These are phyloP conservation scores for Rhizomucor miehei DNA, from an alignment of 371 early-diverging fungal species.

Conservation along the genomic window DNA sequence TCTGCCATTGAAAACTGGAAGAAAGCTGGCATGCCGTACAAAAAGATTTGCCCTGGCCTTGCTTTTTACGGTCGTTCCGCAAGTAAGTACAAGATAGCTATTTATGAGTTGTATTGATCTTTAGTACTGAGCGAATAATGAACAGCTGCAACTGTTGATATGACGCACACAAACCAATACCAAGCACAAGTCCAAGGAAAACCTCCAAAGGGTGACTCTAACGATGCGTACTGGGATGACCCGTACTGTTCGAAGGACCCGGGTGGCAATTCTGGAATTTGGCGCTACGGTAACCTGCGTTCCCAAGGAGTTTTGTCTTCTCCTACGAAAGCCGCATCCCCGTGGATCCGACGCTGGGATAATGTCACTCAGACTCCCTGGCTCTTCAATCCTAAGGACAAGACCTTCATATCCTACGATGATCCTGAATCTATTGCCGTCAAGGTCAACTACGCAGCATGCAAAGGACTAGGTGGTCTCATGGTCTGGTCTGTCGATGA, in stretches of 20 bases:
- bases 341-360: slow-evolving; percentile 68
- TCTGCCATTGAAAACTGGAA: slow-evolving; percentile 57
- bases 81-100: slow-evolving; percentile 21
- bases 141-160: slow-evolving; percentile 16
- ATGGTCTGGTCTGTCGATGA: slow-evolving; percentile 60
- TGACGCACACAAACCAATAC: slow-evolving; percentile 31
- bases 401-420: slow-evolving; percentile 63
- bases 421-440: slow-evolving; percentile 52
- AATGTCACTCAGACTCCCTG: slow-evolving; percentile 59
- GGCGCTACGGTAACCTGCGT: slow-evolving; percentile 66
- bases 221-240: slow-evolving; percentile 56
- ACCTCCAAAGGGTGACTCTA: slow-evolving; percentile 45
- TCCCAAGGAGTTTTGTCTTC: slow-evolving; percentile 56
- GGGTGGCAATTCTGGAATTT: slow-evolving; percentile 51
- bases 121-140: neutral
- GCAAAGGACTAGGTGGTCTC: slow-evolving; percentile 52
- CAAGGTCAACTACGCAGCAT: slow-evolving; percentile 52
- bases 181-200: slow-evolving; percentile 30
- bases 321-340: slow-evolving; percentile 48
- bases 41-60: slow-evolving; percentile 60
- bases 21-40: slow-evolving; percentile 56
- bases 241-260: slow-evolving; percentile 40
- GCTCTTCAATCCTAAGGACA: slow-evolving; percentile 57
- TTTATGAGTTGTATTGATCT: neutral
- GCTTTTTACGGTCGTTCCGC: slow-evolving; percentile 61